Base-by-base conservation (phyloP, 495 filamentous ascomycete genomes). In the Annulohypoxylon nitens region DNA sequence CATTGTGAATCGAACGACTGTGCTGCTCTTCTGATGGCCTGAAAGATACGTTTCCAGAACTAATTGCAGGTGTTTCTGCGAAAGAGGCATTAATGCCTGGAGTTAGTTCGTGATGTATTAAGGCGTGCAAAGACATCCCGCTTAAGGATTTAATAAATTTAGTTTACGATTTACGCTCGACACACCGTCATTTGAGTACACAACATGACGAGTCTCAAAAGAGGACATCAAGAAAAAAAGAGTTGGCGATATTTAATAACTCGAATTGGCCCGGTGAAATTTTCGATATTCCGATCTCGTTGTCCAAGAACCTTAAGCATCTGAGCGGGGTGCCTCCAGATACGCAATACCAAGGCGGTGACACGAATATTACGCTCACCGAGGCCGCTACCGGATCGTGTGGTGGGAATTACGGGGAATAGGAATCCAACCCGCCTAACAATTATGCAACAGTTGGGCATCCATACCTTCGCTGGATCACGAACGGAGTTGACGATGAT, bases 41-140 rank as follows among this genome's bases (percentile, higher is more conserved):
- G 4, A 55, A 61, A 3, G 2, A 10, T 47, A 48, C 30, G 41
- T 25, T 63, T 30, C 2, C 10, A 37, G 50, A 26, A 30, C 12
- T n/a, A 11, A 14, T 57, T 23, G 37, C 12, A 7, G 50, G 39
- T 48, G 48, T 34, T 5, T 16, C 67, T 20, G 48, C 64, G 39
- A 16, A 43, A 33, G 55, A 60, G 30, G 30, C 30, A 30, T 20
- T 41, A n/a, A 20, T 37, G 2, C 58, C 30, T 9, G 37, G 39
- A 10, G 39, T 58, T 0, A 63, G 12, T 30, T 62, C 50, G 26
- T 63, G 59, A 30, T 50, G 67, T 26, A 69, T 20, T 47, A 69
- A 48, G n/a, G 67, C 62, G 33, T 57, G 67, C 3, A 69, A 63
- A 18, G 67, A 62, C 67, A 69, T 69, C 36, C 20, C 39, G n/a